Conservation (phyloP, 805 yeast species). For the Wickerhamiella sorbophila region DNA sequence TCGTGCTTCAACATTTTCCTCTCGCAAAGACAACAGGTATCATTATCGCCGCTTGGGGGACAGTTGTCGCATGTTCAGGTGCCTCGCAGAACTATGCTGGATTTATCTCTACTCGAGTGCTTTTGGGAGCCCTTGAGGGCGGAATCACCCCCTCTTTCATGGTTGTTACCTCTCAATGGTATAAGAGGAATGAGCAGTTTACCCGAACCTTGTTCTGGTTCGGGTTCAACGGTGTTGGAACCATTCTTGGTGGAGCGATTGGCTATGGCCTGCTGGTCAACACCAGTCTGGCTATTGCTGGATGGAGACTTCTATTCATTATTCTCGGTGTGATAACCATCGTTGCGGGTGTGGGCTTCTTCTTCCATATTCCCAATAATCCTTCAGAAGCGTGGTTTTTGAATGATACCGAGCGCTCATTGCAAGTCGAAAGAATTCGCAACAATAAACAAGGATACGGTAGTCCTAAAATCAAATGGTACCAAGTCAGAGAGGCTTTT, state of each 20-base stretch:
- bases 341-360: conserved; percentile 20
- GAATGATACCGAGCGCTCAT: conserved; percentile 31
- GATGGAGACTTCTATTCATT: conserved; percentile 44
- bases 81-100: conserved; percentile 31
- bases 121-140: conserved; percentile 37
- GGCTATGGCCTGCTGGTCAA: conserved; percentile 31
- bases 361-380: conserved; percentile 33
- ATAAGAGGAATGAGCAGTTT: conserved; percentile 34
- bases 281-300: conserved; percentile 15
- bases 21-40: conserved; percentile 36
- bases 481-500: conserved; percentile 39
- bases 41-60: conserved; percentile 35
- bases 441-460: conserved; percentile 44
- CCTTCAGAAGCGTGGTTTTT: conserved; percentile 37
- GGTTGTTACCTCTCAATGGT: conserved; percentile 42
- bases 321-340: conserved; percentile 44
- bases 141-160: conserved; percentile 43
- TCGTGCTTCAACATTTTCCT: conserved; percentile 39
- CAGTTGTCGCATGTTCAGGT: conserved; percentile 31
- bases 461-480: conserved; percentile 35
- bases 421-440: conserved; percentile 39
- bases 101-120: conserved; percentile 31
- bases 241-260: conserved; percentile 33
- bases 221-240: conserved; percentile 30
- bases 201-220: conserved; percentile 29